Conservation (phyloP, 768 basidiomycete genomes). For the Tulasnella sp. region DNA sequence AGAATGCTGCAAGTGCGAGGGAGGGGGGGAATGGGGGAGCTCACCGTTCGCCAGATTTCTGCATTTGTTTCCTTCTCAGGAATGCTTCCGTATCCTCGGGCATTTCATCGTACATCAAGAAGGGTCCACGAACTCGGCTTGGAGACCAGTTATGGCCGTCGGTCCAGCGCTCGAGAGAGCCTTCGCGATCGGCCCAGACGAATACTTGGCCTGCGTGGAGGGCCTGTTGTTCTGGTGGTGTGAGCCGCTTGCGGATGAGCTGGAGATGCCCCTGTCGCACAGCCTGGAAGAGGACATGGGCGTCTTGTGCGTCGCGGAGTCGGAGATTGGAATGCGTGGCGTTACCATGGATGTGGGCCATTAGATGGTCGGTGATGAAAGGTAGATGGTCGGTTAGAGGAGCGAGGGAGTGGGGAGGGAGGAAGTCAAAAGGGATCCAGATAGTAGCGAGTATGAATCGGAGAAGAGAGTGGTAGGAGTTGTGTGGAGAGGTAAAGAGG, state of each 20-base stretch:
- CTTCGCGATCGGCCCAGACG: slow-evolving; percentile 15
- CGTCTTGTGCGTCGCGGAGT: slow-evolving; percentile 17
- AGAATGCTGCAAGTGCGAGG: too few species aligned
- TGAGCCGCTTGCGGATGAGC: slow-evolving; percentile 20
- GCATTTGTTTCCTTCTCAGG: slow-evolving; percentile 1
- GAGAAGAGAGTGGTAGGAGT: too few species aligned
- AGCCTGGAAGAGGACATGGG: slow-evolving; percentile 19
- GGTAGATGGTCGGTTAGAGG: not conserved
- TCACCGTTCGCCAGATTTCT: slow-evolving; percentile 13
- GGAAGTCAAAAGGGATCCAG: not conserved
- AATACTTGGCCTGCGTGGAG: slow-evolving; percentile 16
- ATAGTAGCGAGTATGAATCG: too few species aligned
- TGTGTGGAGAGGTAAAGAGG: too few species aligned
- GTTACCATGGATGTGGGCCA: slow-evolving; percentile 1
- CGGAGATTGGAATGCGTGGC: slow-evolving; percentile 15
- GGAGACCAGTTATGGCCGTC: slow-evolving; percentile 13
- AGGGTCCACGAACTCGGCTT: slow-evolving; percentile 10
- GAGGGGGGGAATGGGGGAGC: not conserved
- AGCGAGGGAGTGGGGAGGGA: not conserved
- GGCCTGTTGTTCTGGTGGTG: slow-evolving; percentile 11
- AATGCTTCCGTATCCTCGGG: slow-evolving; percentile 13
- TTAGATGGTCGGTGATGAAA: not conserved
- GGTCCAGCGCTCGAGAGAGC: slow-evolving; percentile 12
- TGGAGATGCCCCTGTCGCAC: slow-evolving; percentile 18
- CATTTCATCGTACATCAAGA: slow-evolving; percentile 17